Evolutionary conservation across 108 stramenopile species (phyloP), one percentile per base, ranked within the genome.

Genomic region (Skeletonema tropicum): DNA sequence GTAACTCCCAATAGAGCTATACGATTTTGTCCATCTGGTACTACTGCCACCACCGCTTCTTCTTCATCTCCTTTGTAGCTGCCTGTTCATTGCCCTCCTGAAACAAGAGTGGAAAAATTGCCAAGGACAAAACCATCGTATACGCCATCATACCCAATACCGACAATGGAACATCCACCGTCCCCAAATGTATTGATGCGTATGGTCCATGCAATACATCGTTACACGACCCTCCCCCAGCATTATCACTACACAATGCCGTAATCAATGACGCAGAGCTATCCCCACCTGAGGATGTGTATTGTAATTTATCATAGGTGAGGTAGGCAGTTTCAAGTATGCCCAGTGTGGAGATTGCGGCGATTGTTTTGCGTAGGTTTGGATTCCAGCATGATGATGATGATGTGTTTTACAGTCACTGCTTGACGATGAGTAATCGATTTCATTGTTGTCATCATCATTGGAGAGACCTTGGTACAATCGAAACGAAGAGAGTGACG

Each of bases 181-280:
- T 76, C 17, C 48, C 66, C n/a, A 87, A 31, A 39, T 90, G 86
- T 48, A 95, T 64, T 3, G 79, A 66, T 3, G 91, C 78, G 73
- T 95, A 95, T 0, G 94, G 91, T 11, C 94, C 89, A 33, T 84
- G 85, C 79, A 95, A 72, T 14, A 95, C 88, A 66, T 71, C 70
- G 4, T 46, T 68, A 41, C 80, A 84, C 0, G 79, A 76, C 0
- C 66, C 66, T 41, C 64, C 75, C 15, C 52, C 42, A n/a, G 48
- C 64, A 41, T 4, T 36, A 25, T 42, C 12, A 14, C 71, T 61
- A 31, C 82, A 83, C 26, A 83, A 32, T 57, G 75, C 59, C 8
- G 35, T 60, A 21, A 83, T 52, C 11, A 82, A 42, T 10, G 80
- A 74, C n/a, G 68, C 42, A 5, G 49, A n/a, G 7, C 48, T 46